A percentile compares a stretch with the other conserved stretches of the same genome.
These are phyloP conservation scores for Clavariopsis aquatica DNA, from an alignment of 495 filamentous ascomycete genomes.

Conservation along the genomic window DNA sequence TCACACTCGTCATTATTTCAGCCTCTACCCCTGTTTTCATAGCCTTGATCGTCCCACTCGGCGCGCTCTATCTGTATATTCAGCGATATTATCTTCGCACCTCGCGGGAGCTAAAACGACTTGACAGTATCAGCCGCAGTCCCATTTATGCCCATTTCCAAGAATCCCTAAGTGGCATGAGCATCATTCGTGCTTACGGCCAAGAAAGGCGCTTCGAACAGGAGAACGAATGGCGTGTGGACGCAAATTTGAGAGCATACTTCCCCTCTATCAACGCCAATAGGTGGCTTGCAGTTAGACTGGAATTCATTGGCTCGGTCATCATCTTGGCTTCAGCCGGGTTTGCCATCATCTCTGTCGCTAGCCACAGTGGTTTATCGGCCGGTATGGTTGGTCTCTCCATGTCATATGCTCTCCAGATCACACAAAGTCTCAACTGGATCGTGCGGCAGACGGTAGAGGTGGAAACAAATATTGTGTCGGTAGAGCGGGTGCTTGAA, in stretches of 20 bases:
- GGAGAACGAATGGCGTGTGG: constrained; percentile 98
- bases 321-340: constrained; percentile 88
- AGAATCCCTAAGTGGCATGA: constrained; percentile 90
- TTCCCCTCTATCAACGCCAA: constrained; percentile 97
- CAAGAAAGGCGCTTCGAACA: constrained; percentile 83
- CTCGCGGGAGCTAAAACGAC: constrained; percentile 90
- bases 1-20: constrained; percentile 85
- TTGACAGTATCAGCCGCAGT: constrained; percentile 92
- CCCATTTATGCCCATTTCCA: constrained; percentile 99
- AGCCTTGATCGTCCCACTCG: constrained; percentile 75
- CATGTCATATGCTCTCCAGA: constrained; percentile 96
- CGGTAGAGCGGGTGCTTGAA: constrained; percentile 95
- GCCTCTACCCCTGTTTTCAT: constrained; percentile 79
- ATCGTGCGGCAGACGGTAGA: constrained; percentile 99
- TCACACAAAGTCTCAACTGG: constrained; percentile 98
- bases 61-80: constrained; percentile 83
- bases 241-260: constrained; percentile 92
- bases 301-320: constrained; percentile 94
- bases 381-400: constrained; percentile 85
- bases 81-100: constrained; percentile 97
- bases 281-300: constrained; percentile 90
- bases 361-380: constrained; percentile 65
- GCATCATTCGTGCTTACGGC: constrained; percentile 94
- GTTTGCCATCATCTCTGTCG: constrained; percentile 79
- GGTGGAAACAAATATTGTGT: constrained; percentile 99